Conservation (phyloP, 2,329 filamentous ascomycete genomes). For the Alternaria metachromatica region DNA sequence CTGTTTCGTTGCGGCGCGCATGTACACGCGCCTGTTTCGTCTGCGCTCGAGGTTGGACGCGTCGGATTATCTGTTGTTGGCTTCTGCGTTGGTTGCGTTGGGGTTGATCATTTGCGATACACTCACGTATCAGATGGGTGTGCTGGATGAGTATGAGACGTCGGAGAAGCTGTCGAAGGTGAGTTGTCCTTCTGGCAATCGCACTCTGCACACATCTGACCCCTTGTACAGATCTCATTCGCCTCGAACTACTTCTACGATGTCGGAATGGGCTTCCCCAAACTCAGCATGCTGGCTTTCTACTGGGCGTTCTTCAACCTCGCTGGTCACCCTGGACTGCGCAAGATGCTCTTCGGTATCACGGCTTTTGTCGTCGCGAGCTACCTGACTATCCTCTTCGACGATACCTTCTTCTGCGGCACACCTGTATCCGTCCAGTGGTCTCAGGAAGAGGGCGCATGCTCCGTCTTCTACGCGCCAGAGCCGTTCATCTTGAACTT, state of each 20-base stretch:
- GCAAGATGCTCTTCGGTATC: constrained; percentile 29
- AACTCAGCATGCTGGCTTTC: constrained; percentile 34
- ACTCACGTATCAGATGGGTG: constrained; percentile 13
- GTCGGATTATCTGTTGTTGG: constrained; percentile 25
- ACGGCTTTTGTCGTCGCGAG: constrained; percentile 27
- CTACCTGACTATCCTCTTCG: constrained; percentile 29
- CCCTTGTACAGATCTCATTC: constrained; percentile 23
- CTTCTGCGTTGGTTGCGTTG: constrained; percentile 15
- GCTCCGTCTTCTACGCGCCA: constrained; percentile 31
- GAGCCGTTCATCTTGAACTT: constrained; percentile 36
- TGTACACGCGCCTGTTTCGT: constrained; percentile 22
- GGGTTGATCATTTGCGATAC: constrained; percentile 26
- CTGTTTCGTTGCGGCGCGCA: constrained; percentile 24
- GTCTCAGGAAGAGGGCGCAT: constrained; percentile 30
- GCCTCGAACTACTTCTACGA: constrained; percentile 36
- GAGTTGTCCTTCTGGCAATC: not conserved
- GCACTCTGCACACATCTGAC: not conserved
- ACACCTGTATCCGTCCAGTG: constrained; percentile 25
- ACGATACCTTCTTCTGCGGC: constrained; percentile 32
- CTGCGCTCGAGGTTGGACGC: constrained; percentile 22
- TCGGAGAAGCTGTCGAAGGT: constrained; percentile 29
- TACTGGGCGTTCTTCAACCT: constrained; percentile 33
- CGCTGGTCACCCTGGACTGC: constrained; percentile 21
- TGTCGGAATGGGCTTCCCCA: constrained; percentile 33
- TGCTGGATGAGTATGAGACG: constrained; percentile 25